A percentile compares a stretch with the other conserved stretches of the same genome.
phyloP scores from a whole-genome alignment of 176 grass and related monocot species.

The Lolium perenne region DNA sequence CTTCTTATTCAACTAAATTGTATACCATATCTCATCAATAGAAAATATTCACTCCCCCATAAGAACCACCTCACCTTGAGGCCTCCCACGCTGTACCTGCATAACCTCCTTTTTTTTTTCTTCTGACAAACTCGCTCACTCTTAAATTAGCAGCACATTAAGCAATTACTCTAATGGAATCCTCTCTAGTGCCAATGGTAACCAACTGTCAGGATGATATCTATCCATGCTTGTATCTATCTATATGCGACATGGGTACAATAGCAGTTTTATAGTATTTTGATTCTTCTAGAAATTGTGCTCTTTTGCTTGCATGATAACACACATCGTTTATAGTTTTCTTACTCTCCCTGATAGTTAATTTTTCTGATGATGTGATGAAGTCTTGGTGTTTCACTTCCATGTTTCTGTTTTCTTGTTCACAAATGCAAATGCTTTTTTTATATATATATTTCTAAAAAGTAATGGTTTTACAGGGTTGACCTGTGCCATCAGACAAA shows the following conservation, averaged over 20 bases:
- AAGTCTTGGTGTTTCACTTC: conserved; percentile 8
- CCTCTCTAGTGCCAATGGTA: neutral
- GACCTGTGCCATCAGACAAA: conserved; percentile 97
- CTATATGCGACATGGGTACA: neutral
- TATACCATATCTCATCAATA: neutral
- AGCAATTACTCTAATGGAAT: neutral
- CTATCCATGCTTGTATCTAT: neutral
- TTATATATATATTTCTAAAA: conserved; percentile 40
- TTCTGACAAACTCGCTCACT: neutral
- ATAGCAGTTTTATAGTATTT: neutral
- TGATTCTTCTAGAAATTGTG: conserved; percentile 15
- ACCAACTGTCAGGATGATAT: neutral
- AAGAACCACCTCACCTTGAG: neutral
- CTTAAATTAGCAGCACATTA: neutral
- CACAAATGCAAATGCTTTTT: conserved; percentile 32
- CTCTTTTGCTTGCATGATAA: conserved; percentile 28
- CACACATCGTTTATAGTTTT: conserved; percentile 31
- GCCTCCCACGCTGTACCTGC: neutral
- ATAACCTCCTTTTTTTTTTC: neutral
- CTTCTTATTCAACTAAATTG: neutral
- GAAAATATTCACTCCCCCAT: neutral
- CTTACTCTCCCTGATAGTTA: conserved; percentile 21
- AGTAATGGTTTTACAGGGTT: conserved; percentile 72
- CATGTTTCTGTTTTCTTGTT: neutral
- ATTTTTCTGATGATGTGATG: conserved; percentile 25